Base-by-base conservation (phyloP, 371 early-diverging fungal species). In the Funneliformis caledonium region DNA sequence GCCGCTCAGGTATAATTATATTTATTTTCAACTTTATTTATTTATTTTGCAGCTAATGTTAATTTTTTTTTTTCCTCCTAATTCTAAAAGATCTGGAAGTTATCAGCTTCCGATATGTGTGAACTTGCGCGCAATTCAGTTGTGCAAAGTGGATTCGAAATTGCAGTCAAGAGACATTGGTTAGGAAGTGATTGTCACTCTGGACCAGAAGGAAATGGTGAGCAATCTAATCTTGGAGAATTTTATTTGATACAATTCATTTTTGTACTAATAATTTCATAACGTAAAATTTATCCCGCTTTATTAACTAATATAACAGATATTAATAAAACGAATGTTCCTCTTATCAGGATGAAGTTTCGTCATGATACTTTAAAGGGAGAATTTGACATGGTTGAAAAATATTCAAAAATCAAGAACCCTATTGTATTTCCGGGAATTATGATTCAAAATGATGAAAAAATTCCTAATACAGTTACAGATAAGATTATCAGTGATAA, bases 51-150 rank as follows among this genome's bases (percentile, higher is more conserved):
- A 37, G 37, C 37, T 37, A 37, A 45, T 67, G 1, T 31, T 60
- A 31, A 26, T 60, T 33, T 45, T n/a, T 12, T 80, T 48, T 73
- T n/a, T n/a, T n/a, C n/a, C n/a, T 42, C n/a, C 9, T 72, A 62
- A 33, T 37, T 45, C 2, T 33, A n/a, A 16, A 83, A 96, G 92
- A 98, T 99, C 79, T 99, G 97, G 96, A 99, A 97, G 83, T 85
- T 98, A 42, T 95, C 96, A 5, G 87, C 93, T 19, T 91, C 95
- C 0, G 99, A 99, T 83, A 98, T 98, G 97, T 98, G 99, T 84
- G 99, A 99, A 86, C 87, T 99, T 82, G 96, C 99, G 0, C 90
- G 97, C 68, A 98, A 99, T 88, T 95, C 95, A 33, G 97, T 97
- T 4, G 85, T 96, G 7, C 98, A 98, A 82, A 95, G 94, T 86